Evolutionary conservation across 768 basidiomycete species (phyloP).

Genomic region (Kwoniella pini): DNA sequence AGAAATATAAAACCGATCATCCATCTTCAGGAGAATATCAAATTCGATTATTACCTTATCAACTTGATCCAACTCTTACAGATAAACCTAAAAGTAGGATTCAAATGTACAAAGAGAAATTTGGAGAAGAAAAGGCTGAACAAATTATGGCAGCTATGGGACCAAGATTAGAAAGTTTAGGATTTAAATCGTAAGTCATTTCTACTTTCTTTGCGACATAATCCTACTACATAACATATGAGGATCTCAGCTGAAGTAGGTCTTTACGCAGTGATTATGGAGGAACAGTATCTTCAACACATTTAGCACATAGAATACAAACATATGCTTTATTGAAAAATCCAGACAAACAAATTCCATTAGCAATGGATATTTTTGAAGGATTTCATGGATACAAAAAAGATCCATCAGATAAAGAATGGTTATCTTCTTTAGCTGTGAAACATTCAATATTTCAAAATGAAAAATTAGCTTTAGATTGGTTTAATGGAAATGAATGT

Average conservation of each 20-base stretch:
- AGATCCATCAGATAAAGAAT: slow-evolving; percentile 26
- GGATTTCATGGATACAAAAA: slow-evolving; percentile 13
- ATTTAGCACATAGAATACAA: slow-evolving; percentile 30
- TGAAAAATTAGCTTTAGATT: slow-evolving; percentile 18
- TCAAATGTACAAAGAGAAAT: slow-evolving; percentile 48
- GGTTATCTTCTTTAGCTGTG: slow-evolving; percentile 23
- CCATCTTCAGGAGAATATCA: slow-evolving; percentile 53
- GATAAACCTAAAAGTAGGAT: slow-evolving; percentile 38
- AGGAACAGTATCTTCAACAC: slow-evolving; percentile 26
- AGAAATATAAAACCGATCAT: slow-evolving; percentile 50
- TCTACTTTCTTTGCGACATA: background rate
- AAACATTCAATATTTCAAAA: slow-evolving; percentile 28
- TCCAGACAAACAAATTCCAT: slow-evolving; percentile 22
- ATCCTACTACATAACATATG: too few relatives aligned
- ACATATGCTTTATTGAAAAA: slow-evolving; percentile 22
- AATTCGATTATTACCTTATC: slow-evolving; percentile 60
- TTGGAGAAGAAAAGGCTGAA: slow-evolving; percentile 61
- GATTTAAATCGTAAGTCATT: slow-evolving; percentile 62
- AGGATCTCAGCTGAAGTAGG: background rate
- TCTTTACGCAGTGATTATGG: slow-evolving; percentile 12
- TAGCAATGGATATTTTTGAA: slow-evolving; percentile 34
- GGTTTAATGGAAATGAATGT: slow-evolving; percentile 29
- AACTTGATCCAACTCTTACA: slow-evolving; percentile 57
- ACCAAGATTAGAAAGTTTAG: slow-evolving; percentile 63
- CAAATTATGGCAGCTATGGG: slow-evolving; percentile 61